Base-by-base conservation (phyloP, 768 basidiomycete species). In the Suillus fuscotomentosus region DNA sequence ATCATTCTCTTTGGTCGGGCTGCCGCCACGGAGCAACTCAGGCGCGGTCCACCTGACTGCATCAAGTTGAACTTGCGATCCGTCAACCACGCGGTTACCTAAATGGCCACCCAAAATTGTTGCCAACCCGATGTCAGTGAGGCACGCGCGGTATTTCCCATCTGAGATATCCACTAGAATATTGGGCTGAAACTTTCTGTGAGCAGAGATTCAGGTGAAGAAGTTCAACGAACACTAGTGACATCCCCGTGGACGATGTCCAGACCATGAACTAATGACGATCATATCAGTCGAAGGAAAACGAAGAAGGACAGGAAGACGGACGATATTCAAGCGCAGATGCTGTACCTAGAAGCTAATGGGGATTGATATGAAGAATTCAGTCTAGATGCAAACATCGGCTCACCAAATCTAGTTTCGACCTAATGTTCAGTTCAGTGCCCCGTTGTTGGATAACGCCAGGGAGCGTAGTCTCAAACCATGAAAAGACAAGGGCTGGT, bases 71-170 rank as follows among this genome's bases (percentile, higher is more conserved):
- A n/a, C n/a, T 8, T 2, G 1, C 0, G 36, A 38, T n/a, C 6
- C 36, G 3, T 55, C 5, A 0, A 38, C 38, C 1, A 13, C 31
- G 17, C n/a, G 3, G 13, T 56, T n/a, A n/a, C 3, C 2, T 50
- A 24, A 27, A 24, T 75, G 70, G 60, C 79, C 77, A 22, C 70
- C 69, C 13, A 77, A 67, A 51, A 81, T 72, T 36, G 67, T 78
- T 22, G 79, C 81, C 9, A 82, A 68, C 2, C 81, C 82, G 64
- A 82, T 80, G 57, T 82, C 82, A 61, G 76, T 76, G 15, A 83
- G 68, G 8, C 74, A 73, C 2, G 76, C 79, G 38, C 75, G 73
- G 22, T 75, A 72, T 36, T 76, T 67, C 64, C 77, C 76, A 11
- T 4, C 34, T 5, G 2, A 9, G 3, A 11, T 36, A 62, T 79